Base-by-base conservation (phyloP, 192 early-diverging fungal genomes). In the Funneliformis mosseae region DNA sequence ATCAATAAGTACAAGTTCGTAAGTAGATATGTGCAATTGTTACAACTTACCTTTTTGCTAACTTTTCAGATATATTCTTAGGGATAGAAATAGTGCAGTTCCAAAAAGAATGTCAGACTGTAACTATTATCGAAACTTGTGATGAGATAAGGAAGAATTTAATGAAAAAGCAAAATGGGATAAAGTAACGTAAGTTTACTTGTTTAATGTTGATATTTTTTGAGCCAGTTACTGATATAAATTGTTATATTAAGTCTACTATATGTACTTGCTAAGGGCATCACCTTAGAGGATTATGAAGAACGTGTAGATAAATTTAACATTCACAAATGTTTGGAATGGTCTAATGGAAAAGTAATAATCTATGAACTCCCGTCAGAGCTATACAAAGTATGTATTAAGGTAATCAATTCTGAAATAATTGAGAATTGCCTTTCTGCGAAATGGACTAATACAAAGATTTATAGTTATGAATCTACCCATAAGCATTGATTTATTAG, bases 161-260 rank as follows among this genome's bases (percentile, higher is more conserved):
- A 60, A 33, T 28, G 25, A 25, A 76, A 76, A 76, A 42, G 74
- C 59, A 59, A 76, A 59, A 2, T 76, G 74, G 74, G 59, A 76
- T 0, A 55, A 76, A 76, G 74, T 18, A 60, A 76, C 33, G 59
- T 76, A 76, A 76, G 74, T 76, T 9, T 59, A 75, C 48, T 76
- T 61, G 50, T 33, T 76, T 76, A 25, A 61, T 3, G 27, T 62
- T 59, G 27, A 0, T 14, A 38, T 41, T 75, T 50, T 28, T 14
- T 43, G 42, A 43, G n/a, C n/a, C n/a, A n/a, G n/a, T 43, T 43
- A 5, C 8, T 43, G 42, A 3, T 43, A 43, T 43, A n/a, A n/a
- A n/a, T n/a, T n/a, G n/a, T 43, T 43, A 43, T 43, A 43, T 43
- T 8, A 76, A 61, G 74, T 8, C 6, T 76, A 38, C 59, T 55